These are phyloP conservation scores for Debaryomyces sp. DNA, from an alignment of 1,139 yeast genomes.

Conservation along the genomic window DNA sequence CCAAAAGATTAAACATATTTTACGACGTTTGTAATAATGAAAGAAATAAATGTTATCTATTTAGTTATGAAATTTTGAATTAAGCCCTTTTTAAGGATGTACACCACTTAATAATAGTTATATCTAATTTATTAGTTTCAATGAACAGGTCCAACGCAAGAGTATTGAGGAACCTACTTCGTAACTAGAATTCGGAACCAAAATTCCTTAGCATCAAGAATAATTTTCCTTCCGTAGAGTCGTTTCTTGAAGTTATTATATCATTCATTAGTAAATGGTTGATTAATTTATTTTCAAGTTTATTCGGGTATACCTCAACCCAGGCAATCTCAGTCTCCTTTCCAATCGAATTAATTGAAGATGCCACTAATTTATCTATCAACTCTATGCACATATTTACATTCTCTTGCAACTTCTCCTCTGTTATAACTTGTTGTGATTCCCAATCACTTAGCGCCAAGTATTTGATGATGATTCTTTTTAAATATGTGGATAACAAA, in stretches of 20 bases:
- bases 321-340: conserved; percentile 11
- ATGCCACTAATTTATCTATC: conserved; percentile 11
- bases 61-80: not conserved
- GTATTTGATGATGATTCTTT: conserved; percentile 25
- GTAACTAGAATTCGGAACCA: conserved; percentile 12
- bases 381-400: conserved; percentile 12
- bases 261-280: conserved; percentile 21
- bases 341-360: conserved; percentile 2
- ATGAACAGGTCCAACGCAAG: not conserved
- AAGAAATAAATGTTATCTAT: too few species aligned
- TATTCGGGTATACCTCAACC: conserved; percentile 17
- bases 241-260: conserved; percentile 17
- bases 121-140: too few species aligned
- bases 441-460: conserved; percentile 28
- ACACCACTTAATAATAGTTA: too few species aligned
- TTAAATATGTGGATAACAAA: conserved; percentile 19
- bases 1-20: conserved; percentile 1
- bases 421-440: conserved; percentile 20
- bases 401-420: conserved; percentile 19
- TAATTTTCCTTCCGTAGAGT: conserved; percentile 11
- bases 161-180: not conserved
- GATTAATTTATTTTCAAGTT: conserved; percentile 18
- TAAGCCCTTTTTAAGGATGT: too few species aligned
- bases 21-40: too few species aligned
- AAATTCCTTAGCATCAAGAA: conserved; percentile 16